Percentiles rank a stretch among this genome's conserved stretches.
phyloP scores from a whole-genome alignment of 352 stramenopile species.

The Phytophthora pisi region DNA sequence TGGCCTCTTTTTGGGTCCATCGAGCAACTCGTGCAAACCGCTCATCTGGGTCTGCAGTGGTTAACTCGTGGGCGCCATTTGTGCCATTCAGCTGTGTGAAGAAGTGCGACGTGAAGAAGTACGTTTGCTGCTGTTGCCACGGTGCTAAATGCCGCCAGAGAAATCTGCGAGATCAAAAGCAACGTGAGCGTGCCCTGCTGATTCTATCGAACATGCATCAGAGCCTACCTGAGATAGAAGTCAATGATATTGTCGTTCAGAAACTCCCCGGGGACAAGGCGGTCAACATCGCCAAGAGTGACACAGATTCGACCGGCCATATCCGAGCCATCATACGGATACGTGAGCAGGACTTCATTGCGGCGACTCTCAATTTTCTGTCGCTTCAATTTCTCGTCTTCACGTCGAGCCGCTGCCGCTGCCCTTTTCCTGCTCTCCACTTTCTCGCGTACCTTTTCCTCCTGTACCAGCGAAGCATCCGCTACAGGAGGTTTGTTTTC shows the following conservation, averaged over 20 bases:
- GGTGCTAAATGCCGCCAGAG: conserved; percentile 68
- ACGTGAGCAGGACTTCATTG: conserved; percentile 57
- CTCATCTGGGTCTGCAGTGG: conserved; percentile 42
- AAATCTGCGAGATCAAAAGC: conserved; percentile 42
- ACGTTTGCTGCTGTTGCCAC: conserved; percentile 70
- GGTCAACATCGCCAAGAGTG: conserved; percentile 86
- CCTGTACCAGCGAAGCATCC: conserved; percentile 8
- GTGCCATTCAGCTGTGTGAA: conserved; percentile 90
- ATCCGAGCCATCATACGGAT: conserved; percentile 67
- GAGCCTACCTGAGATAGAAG: conserved; percentile 88
- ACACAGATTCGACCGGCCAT: conserved; percentile 65
- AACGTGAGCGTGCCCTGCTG: not conserved
- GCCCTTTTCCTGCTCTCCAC: conserved; percentile 27
- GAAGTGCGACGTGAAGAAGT: conserved; percentile 97
- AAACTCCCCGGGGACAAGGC: conserved; percentile 91
- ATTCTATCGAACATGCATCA: no score
- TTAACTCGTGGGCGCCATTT: conserved; percentile 36
- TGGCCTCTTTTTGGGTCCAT: conserved; percentile 85
- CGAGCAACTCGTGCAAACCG: conserved; percentile 62
- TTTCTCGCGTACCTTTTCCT: conserved; percentile 21
- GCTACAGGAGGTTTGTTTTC: conserved; percentile 5
- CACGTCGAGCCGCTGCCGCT: conserved; percentile 16
- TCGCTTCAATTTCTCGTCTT: conserved; percentile 28
- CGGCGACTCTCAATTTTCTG: conserved; percentile 39
- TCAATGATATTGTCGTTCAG: conserved; percentile 95